Percentiles rank a stretch among this genome's conserved stretches.
Conservation (phyloP, 1,284 basidiomycete species). For the Cryptococcus sp. region DNA sequence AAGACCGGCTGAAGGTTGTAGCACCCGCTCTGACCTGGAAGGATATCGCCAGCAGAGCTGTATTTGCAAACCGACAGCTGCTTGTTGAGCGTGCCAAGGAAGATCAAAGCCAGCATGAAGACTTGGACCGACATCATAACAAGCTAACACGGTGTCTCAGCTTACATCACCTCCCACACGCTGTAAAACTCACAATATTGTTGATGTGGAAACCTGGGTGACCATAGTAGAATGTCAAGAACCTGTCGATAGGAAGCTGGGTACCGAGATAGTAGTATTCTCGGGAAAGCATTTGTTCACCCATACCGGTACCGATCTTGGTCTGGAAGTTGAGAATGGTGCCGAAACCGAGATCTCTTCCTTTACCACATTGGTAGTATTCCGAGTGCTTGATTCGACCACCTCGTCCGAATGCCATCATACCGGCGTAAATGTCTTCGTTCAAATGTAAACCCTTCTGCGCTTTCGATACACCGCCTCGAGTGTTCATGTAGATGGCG, state of each 20-base stretch:
- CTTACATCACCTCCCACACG: background rate
- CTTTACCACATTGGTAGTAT: constrained; percentile 97
- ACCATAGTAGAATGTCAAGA: constrained; percentile 99
- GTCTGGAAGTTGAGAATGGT: constrained; percentile 99
- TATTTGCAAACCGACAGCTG: constrained; percentile 76
- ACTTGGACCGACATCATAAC: constrained; percentile 92
- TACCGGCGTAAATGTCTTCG: constrained; percentile 99
- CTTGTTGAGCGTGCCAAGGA: constrained; percentile 85
- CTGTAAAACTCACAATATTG: constrained; percentile 66
- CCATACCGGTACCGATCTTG: constrained; percentile 99
- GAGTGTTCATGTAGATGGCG: constrained; percentile 96
- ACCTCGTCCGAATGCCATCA: constrained; percentile 96
- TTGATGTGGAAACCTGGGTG: constrained; percentile 99
- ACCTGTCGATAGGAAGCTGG: constrained; percentile 96
- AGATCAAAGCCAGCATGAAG: constrained; percentile 84
- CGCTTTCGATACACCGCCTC: constrained; percentile 97
- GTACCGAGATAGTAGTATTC: constrained; percentile 99
- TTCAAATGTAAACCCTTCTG: constrained; percentile 98
- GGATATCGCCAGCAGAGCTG: constrained; percentile 67
- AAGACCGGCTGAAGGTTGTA: constrained; percentile 88
- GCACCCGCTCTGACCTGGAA: constrained; percentile 77
- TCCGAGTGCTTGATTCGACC: constrained; percentile 99
- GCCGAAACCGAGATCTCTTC: constrained; percentile 97
- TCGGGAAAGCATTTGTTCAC: constrained; percentile 97
- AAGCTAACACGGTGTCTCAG: constrained; percentile 52